Conservation (phyloP, 768 basidiomycete genomes). For the Amanita polypyramis region DNA sequence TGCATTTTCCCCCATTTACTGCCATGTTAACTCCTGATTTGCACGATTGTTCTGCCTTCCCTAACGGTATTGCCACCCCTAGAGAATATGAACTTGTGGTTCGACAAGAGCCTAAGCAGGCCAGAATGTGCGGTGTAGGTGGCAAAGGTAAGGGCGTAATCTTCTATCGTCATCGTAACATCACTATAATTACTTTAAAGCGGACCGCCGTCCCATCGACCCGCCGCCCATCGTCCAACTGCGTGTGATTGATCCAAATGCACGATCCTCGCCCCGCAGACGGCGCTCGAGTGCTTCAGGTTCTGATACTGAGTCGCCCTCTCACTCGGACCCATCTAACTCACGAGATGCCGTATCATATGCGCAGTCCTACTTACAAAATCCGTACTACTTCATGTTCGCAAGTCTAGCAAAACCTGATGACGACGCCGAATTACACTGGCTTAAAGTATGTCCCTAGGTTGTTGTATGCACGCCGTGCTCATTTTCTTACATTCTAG, state of each 20-base stretch:
- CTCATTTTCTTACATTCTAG: constrained; percentile 21
- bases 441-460: constrained; percentile 44
- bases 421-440: constrained; percentile 82
- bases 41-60: neutral
- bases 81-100: constrained; percentile 83
- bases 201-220: constrained; percentile 93
- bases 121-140: constrained; percentile 83
- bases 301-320: constrained; percentile 13
- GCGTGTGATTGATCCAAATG: constrained; percentile 64
- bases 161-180: neutral
- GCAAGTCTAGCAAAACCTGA: constrained; percentile 84
- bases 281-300: constrained; percentile 10
- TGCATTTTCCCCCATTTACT: neutral
- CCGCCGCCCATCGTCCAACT: constrained; percentile 96
- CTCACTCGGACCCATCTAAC: constrained; percentile 9
- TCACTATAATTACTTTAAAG: constrained; percentile 25
- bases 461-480: neutral
- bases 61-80: constrained; percentile 5
- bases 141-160: constrained; percentile 44
- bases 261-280: constrained; percentile 7
- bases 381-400: constrained; percentile 96
- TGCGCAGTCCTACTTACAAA: constrained; percentile 63
- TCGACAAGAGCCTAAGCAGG: constrained; percentile 87
- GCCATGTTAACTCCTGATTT: neutral
- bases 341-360: constrained; percentile 18